Base-by-base conservation (phyloP, 1,139 yeast species). In the Diutina pseudorugosa region DNA sequence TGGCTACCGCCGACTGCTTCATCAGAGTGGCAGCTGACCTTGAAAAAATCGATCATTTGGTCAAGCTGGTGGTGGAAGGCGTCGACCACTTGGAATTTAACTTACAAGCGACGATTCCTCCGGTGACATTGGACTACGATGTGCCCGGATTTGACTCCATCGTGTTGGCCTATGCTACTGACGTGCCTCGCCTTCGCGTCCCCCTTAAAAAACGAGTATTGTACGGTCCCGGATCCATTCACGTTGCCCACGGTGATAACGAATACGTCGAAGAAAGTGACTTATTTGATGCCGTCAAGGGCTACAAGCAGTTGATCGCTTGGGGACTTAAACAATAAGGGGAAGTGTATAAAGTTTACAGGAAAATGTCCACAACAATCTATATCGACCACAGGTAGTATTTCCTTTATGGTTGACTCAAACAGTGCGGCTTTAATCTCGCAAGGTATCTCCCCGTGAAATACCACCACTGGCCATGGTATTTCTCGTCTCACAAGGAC, bases 161-260 rank as follows among this genome's bases (percentile, higher is more conserved):
- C 41, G 69, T 74, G 14, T 72, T 80, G 56, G 79, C 85, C 1
- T 83, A 82, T 61, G 73, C 79, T 36, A 84, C 91, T 0, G 91
- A 84, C 60, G 73, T 83, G 52, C 87, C 88, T 3, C 73, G 78
- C 57, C 63, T 82, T 53, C 56, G 61, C 2, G 68, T 70, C 3
- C 68, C 68, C 36, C 57, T 66, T 23, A 63, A 68, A 14, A 69
- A 65, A 52, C 67, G 80, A 57, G 82, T 79, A 59, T 66, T 83
- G 36, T 84, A 82, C 59, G 91, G 90, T 0, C 87, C 90, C 1
- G 91, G 90, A 1, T 66, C 80, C 1, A 83, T 84, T 54, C 72
- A 72, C 41, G 82, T 80, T 41, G 90, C 90, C 1, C 90, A 83
- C 60, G 76, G 82, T 2, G 84, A 73, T 54, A 64, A 77, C 55